A percentile compares a stretch with the other conserved stretches of the same genome.
Evolutionary conservation across 495 filamentous ascomycete species (phyloP).

Genomic region (Hypoxylon perforatum): DNA sequence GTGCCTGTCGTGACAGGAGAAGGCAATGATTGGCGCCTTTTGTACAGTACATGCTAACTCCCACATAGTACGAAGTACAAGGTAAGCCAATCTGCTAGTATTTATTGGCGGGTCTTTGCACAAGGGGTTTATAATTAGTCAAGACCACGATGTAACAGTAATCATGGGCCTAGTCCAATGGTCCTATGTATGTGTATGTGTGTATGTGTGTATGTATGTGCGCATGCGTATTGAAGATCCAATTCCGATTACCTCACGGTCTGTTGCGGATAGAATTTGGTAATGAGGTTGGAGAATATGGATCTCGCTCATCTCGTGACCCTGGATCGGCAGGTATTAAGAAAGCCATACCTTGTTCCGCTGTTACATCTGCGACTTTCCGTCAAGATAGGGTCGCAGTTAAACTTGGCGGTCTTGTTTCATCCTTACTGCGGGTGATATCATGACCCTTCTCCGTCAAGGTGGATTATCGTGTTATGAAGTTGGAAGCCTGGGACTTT

Average conservation of each 20-base stretch:
- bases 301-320: constrained; percentile 18
- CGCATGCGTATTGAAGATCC: constrained; percentile 9
- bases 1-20: constrained; percentile 13
- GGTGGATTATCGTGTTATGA: constrained; percentile 10
- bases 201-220: constrained; percentile 4
- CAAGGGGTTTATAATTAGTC: constrained; percentile 16
- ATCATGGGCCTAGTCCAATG: constrained; percentile 5
- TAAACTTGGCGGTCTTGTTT: constrained; percentile 23
- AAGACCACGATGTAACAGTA: constrained; percentile 3
- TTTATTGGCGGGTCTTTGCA: constrained; percentile 38
- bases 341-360: constrained; percentile 22
- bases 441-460: constrained; percentile 19
- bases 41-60: constrained; percentile 7
- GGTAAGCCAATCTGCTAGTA: constrained; percentile 15
- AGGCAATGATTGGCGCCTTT: constrained; percentile 26
- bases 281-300: constrained; percentile 12
- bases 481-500: constrained; percentile 24
- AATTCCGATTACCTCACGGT: constrained; percentile 3
- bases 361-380: constrained; percentile 24
- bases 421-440: constrained; percentile 30
- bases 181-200: not conserved
- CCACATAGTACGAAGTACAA: no score
- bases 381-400: constrained; percentile 26
- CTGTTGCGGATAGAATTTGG: constrained; percentile 17
- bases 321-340: constrained; percentile 22